These are phyloP conservation scores for Alternaria brassicicola DNA, from an alignment of 2,329 filamentous ascomycete genomes.

Conservation along the genomic window DNA sequence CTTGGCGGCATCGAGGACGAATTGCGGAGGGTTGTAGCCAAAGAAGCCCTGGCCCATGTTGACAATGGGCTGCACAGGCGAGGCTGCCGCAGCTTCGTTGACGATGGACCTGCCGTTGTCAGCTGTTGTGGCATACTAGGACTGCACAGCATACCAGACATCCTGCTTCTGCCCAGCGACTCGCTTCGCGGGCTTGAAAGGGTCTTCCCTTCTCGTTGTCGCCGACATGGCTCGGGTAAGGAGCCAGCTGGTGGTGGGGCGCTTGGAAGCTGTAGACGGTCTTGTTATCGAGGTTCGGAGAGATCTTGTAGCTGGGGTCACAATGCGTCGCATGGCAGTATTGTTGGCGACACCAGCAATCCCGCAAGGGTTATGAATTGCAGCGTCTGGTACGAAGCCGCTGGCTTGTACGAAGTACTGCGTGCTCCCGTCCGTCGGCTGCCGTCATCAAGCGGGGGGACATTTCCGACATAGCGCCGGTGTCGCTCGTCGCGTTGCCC, in stretches of 20 bases:
- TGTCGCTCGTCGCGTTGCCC: slow-evolving; percentile 19
- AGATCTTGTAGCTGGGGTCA: slow-evolving; percentile 11
- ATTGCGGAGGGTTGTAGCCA: slow-evolving; percentile 91
- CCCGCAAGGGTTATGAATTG: background rate
- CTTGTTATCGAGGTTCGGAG: background rate
- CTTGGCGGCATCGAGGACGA: slow-evolving; percentile 91
- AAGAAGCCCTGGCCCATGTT: slow-evolving; percentile 80
- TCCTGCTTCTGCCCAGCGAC: slow-evolving; percentile 63
- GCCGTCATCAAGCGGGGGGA: slow-evolving; percentile 41
- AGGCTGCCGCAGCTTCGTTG: slow-evolving; percentile 69
- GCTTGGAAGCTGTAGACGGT: background rate
- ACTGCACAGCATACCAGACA: slow-evolving; percentile 57
- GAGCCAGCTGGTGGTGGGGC: slow-evolving; percentile 23
- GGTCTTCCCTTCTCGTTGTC: slow-evolving; percentile 44
- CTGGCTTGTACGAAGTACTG: slow-evolving; percentile 21
- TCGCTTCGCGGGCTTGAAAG: slow-evolving; percentile 60
- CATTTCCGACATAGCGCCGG: slow-evolving; percentile 23
- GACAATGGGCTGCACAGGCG: slow-evolving; percentile 68
- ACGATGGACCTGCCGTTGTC: slow-evolving; percentile 62
- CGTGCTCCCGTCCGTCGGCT: slow-evolving; percentile 35
- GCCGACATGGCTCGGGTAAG: slow-evolving; percentile 46
- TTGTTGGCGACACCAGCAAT: background rate
- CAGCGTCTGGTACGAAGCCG: background rate
- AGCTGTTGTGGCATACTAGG: background rate
- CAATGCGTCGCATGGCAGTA: slow-evolving; percentile 24